These are phyloP conservation scores for Jaltomata sinuosa DNA, from an alignment of 257 asterid genomes.

Conservation along the genomic window DNA sequence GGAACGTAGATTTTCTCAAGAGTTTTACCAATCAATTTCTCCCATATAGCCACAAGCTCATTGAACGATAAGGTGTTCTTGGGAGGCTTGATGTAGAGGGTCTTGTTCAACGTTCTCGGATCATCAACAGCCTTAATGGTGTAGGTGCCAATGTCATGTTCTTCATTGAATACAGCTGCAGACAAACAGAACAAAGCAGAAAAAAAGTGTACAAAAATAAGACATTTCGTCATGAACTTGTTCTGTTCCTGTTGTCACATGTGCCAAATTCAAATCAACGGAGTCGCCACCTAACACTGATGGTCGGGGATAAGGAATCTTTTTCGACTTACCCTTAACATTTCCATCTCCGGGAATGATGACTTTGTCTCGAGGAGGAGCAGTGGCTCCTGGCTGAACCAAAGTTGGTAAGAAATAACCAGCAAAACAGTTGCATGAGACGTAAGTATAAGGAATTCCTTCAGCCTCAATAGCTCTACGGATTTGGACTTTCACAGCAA, in stretches of 20 bases:
- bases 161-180: slow-evolving; percentile 60
- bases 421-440: slow-evolving; percentile 40
- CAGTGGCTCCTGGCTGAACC: slow-evolving; percentile 30
- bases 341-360: slow-evolving; percentile 65
- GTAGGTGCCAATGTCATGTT: slow-evolving; percentile 46
- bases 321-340: slow-evolving; percentile 32
- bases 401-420: slow-evolving; percentile 46
- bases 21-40: slow-evolving; percentile 66
- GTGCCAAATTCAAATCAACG: not conserved
- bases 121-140: slow-evolving; percentile 62
- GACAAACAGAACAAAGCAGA: not conserved
- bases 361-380: slow-evolving; percentile 34
- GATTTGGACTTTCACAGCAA: slow-evolving; percentile 25
- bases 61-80: slow-evolving; percentile 47
- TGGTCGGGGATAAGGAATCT: not conserved
- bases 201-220: not conserved
- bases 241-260: not conserved
- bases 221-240: not conserved
- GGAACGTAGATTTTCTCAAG: slow-evolving; percentile 41
- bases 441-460: slow-evolving; percentile 52
- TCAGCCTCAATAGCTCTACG: slow-evolving; percentile 49
- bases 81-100: slow-evolving; percentile 45
- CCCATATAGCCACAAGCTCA: slow-evolving; percentile 59
- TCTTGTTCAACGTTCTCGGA: slow-evolving; percentile 60
- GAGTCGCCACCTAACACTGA: not conserved